Evolutionary conservation across 2,329 filamentous ascomycete species (phyloP).

Genomic region (Colletotrichum spaethianum): DNA sequence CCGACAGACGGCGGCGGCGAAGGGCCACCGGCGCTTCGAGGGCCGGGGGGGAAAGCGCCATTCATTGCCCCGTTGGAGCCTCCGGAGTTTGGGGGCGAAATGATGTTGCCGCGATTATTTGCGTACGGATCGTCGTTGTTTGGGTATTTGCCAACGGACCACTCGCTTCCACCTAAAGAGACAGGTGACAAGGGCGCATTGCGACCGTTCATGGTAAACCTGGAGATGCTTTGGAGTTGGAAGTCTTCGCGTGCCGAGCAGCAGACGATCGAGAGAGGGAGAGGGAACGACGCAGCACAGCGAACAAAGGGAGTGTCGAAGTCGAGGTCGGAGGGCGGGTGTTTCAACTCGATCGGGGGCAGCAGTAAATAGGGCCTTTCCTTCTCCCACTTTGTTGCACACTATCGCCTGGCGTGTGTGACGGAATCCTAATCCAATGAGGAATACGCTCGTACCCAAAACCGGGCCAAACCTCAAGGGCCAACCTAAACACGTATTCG

Average conservation of each 20-base stretch:
- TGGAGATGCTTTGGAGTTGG: conserved; percentile 16
- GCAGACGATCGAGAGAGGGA: conserved; percentile 43
- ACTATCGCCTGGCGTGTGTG: conserved; percentile 7
- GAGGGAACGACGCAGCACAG: conserved; percentile 31
- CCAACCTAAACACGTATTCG: conserved; percentile 36
- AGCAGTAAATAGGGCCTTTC: conserved; percentile 19
- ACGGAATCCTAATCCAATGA: conserved; percentile 30
- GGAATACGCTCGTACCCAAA: conserved; percentile 29
- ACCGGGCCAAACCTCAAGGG: conserved; percentile 31
- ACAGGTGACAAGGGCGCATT: conserved; percentile 86
- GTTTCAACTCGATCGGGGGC: conserved; percentile 24
- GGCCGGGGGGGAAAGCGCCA: conserved; percentile 68
- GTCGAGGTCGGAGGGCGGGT: conserved; percentile 4
- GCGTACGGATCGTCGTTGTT: conserved; percentile 66
- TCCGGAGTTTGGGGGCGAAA: conserved; percentile 79
- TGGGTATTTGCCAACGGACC: conserved; percentile 80
- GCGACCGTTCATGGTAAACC: conserved; percentile 75
- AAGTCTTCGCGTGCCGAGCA: conserved; percentile 38
- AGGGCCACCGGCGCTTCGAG: conserved; percentile 73
- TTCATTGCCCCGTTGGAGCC: conserved; percentile 72
- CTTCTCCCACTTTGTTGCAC: conserved; percentile 2
- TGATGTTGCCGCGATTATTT: conserved; percentile 71
- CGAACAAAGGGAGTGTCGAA: conserved; percentile 37
- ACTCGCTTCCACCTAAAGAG: conserved; percentile 88
- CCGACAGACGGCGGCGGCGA: conserved; percentile 93